Evolutionary conservation across 2,329 filamentous ascomycete species (phyloP), one percentile per base, ranked within the genome.

Genomic region (Hymenoscyphus infarciens): DNA sequence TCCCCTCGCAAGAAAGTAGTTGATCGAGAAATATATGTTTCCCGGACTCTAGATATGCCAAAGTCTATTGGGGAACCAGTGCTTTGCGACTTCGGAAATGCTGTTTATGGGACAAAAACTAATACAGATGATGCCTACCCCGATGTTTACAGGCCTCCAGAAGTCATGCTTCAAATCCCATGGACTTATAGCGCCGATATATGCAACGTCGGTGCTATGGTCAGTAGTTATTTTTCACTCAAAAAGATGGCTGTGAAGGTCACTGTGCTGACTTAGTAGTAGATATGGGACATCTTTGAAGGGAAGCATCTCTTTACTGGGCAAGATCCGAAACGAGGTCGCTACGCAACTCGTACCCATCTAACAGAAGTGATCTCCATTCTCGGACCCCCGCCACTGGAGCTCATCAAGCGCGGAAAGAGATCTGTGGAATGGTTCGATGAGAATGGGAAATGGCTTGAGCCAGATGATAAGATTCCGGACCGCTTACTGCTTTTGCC

Each of bases 61-160:
- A 72, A 70, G 16, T 45, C 66, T 6, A 63, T 64, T 31, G 76
- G 76, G 0, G 70, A 70, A 0, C 75, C 76, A 0, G 72, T 81
- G 0, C 71, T 82, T 5, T 80, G 80, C 61, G 81, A 83, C 62
- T 81, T 83, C 64, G 80, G 80, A 10, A 78, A 78, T 0, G 79
- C 79, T 1, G 71, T 80, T 4, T 0, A n/a, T 0, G 77, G 77
- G 1, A 74, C 75, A 13, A 19, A 16, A n/a, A 56, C 76, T 6
- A 77, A 79, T 56, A 31, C 56, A 2, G 68, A 75, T 11, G 73
- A 77, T 39, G 66, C 77, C 0, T 78, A 80, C 59, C 78, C 78
- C 0, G 64, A 75, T 29, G 61, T 76, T 4, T 79, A 80, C 65
- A 66, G 78, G 55, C 71, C 73, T 31, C 75, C 75, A 0, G 75